phyloP scores from a whole-genome alignment of 2,329 filamentous ascomycete species.

The Metarhizium rileyi region DNA sequence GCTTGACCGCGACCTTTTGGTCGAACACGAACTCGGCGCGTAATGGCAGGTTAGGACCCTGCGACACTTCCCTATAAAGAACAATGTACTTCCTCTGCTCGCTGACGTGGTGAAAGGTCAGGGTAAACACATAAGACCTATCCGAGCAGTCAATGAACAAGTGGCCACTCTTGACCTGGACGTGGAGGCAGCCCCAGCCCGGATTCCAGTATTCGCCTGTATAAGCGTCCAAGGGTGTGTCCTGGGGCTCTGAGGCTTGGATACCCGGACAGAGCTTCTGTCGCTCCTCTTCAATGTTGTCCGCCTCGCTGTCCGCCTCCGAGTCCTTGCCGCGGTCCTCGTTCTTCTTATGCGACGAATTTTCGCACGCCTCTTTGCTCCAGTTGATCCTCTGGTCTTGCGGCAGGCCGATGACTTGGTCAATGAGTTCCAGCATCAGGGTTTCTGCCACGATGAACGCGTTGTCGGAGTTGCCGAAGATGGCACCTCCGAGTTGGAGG shows the following conservation, averaged over 20 bases:
- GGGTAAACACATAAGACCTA: conserved; percentile 18
- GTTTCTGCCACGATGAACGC: conserved; percentile 9
- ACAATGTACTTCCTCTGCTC: conserved; percentile 13
- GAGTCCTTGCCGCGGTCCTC: neutral
- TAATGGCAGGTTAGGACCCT: conserved; percentile 4
- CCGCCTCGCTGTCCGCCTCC: neutral
- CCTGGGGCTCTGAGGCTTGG: conserved; percentile 2
- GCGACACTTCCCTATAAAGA: conserved; percentile 9
- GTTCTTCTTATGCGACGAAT: conserved; percentile 1
- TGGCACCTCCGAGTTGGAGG: conserved; percentile 15
- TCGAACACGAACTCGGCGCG: conserved; percentile 12
- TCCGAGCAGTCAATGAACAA: conserved; percentile 19
- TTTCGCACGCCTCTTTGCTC: neutral
- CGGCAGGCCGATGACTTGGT: conserved; percentile 8
- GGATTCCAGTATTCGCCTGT: conserved; percentile 15
- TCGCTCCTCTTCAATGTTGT: neutral
- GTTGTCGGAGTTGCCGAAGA: conserved; percentile 16
- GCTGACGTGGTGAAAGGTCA: conserved; percentile 11
- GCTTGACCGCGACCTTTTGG: conserved; percentile 1
- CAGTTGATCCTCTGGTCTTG: neutral
- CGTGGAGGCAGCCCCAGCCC: conserved; percentile 16
- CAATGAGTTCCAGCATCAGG: conserved; percentile 13
- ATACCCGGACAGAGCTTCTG: conserved; percentile 6
- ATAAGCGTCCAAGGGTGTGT: conserved; percentile 9
- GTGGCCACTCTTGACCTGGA: conserved; percentile 10